phyloP scores from a whole-genome alignment of 306 rosid genomes.

The Hippophae rhamnoides region DNA sequence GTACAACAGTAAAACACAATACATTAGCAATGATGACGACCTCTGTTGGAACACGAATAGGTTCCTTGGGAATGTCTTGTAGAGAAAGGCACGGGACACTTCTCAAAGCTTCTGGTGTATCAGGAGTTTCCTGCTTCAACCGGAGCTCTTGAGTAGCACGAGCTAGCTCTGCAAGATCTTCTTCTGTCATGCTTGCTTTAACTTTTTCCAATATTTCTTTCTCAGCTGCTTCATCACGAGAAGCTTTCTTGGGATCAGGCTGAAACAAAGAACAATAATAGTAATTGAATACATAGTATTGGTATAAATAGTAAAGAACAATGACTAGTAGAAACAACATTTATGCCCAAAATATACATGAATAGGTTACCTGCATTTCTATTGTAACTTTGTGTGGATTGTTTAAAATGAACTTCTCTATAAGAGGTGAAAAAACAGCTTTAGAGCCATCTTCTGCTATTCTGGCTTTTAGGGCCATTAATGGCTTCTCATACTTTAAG shows the following conservation, averaged over 20 bases:
- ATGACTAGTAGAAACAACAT: constrained; percentile 1
- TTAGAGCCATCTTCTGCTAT: constrained; percentile 77
- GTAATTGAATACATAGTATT: no score
- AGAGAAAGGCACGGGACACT: constrained; percentile 90
- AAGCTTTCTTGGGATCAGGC: constrained; percentile 93
- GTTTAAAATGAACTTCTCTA: constrained; percentile 75
- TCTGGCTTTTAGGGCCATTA: constrained; percentile 74
- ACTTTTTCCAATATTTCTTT: constrained; percentile 62
- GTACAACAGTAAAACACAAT: constrained; percentile 6
- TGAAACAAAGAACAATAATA: constrained; percentile 23
- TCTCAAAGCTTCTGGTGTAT: constrained; percentile 88
- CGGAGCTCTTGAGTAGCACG: constrained; percentile 79
- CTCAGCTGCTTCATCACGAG: constrained; percentile 75
- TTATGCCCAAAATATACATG: constrained; percentile 7
- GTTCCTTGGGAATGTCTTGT: constrained; percentile 91
- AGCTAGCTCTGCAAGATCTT: constrained; percentile 80
- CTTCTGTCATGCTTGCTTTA: constrained; percentile 73
- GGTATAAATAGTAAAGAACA: constrained; percentile 7
- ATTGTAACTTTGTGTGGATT: constrained; percentile 79
- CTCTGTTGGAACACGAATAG: constrained; percentile 65
- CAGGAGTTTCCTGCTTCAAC: constrained; percentile 92
- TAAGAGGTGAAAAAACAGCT: constrained; percentile 83
- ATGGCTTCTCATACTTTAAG: constrained; percentile 84
- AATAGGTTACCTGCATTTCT: constrained; percentile 76
- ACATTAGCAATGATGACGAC: constrained; percentile 28